Percentiles rank a stretch among this genome's conserved stretches.
Evolutionary conservation across 352 stramenopile genomes (phyloP).

Genomic region (Aphanomyces stellatus): DNA sequence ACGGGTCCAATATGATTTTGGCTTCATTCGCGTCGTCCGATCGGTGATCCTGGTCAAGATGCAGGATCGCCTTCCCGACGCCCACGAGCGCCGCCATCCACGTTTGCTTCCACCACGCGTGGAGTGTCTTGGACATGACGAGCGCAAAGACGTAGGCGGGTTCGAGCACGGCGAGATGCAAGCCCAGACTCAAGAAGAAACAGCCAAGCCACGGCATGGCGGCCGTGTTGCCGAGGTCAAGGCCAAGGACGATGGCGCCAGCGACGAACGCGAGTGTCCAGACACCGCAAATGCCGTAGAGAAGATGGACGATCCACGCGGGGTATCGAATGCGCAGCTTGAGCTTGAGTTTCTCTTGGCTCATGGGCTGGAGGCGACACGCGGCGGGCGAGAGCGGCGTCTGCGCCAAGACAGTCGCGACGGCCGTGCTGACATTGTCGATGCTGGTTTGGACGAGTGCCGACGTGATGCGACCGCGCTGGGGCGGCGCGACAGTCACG

Average conservation of each 20-base stretch:
- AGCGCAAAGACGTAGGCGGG: slow-evolving; percentile 37
- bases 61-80: slow-evolving; percentile 36
- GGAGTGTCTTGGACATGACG: slow-evolving; percentile 43
- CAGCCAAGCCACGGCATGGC: slow-evolving; percentile 46
- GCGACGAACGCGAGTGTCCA: slow-evolving; percentile 41
- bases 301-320: slow-evolving; percentile 47
- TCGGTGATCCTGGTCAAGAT: too few species aligned
- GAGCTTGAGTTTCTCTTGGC: neutral
- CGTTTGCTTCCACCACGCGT: slow-evolving; percentile 47
- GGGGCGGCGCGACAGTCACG: neutral
- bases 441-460: slow-evolving; percentile 15
- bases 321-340: slow-evolving; percentile 46
- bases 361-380: neutral
- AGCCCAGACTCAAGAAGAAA: slow-evolving; percentile 34
- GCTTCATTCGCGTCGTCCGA: slow-evolving; percentile 21
- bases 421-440: slow-evolving; percentile 17
- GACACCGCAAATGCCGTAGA: slow-evolving; percentile 33
- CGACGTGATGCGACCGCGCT: slow-evolving; percentile 10
- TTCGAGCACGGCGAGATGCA: slow-evolving; percentile 47
- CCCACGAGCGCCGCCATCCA: slow-evolving; percentile 34
- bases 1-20: slow-evolving; percentile 33
- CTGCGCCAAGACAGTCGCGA: neutral
- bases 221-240: slow-evolving; percentile 36
- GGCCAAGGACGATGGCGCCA: slow-evolving; percentile 33
- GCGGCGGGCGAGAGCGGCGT: neutral